Evolutionary conservation across 805 yeast genomes (phyloP), one percentile per base, ranked within the genome.

Genomic region (Vanderwaltozyma yarrowii): DNA sequence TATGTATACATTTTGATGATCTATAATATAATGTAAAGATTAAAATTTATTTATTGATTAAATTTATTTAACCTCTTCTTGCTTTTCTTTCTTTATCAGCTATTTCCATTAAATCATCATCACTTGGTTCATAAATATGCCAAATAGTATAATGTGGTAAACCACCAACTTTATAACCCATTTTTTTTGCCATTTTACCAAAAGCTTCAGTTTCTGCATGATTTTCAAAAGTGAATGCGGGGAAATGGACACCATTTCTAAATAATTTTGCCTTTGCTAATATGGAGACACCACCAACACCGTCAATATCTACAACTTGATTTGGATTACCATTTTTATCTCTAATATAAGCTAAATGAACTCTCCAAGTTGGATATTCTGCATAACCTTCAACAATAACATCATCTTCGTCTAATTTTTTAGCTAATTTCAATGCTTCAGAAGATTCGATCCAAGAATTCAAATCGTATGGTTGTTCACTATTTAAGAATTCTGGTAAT

Each of bases 321-420:
- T 84, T 89, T 5, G 94, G 89, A 61, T 87, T 94, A 18, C 97
- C 98, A 52, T 83, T 79, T 2, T 96, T 95, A 53, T 88, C 96
- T 49, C 97, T 71, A 58, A 89, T 70, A 56, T 92, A 89, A 0
- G 97, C 97, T 47, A 89, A 69, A 63, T 89, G 97, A 2, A 96
- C 94, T 62, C 98, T 73, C 96, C 97, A 89, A 2, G 98, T 89
- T 31, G 94, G 95, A 60, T 86, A 92, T 64, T 89, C 98, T 18
- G 86, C 94, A 59, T 87, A 87, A 13, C 98, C 98, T 64, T 89
- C 98, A 12, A 89, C 98, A 41, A 89, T 88, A 39, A 89, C 95
- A 1, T 94, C 94, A 62, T 89, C 95, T 60, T 88, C 97, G 54
- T 81, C 89, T 40, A 89, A 67, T 24, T 69, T 58, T 30, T 76